Conservation (phyloP, 176 grass and related monocot species). For the Secale cereale region DNA sequence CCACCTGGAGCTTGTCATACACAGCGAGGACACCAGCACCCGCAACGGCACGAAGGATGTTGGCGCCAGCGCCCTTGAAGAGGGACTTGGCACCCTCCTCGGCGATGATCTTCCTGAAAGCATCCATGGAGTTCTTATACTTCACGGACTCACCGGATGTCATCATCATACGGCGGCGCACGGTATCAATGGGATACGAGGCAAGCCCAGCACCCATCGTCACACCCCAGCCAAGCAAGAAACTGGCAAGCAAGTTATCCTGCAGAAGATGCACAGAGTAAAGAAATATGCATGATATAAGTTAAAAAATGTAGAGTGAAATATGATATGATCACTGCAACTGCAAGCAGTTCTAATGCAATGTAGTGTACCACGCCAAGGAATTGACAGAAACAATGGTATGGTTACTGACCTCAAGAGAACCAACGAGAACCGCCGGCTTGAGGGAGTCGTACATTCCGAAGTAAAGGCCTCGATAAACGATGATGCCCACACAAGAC, state of each 20-base stretch:
- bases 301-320: not conserved
- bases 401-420: constrained; percentile 51
- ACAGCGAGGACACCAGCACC: constrained; percentile 91
- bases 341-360: too few species aligned
- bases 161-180: constrained; percentile 99
- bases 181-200: constrained; percentile 87
- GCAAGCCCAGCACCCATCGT: constrained; percentile 90
- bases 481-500: constrained; percentile 91
- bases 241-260: constrained; percentile 95
- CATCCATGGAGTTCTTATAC: constrained; percentile 88
- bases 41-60: constrained; percentile 89
- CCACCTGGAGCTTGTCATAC: constrained; percentile 92
- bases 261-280: constrained; percentile 14
- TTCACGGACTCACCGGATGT: constrained; percentile 91
- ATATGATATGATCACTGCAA: too few species aligned
- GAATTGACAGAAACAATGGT: not conserved
- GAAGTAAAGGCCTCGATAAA: constrained; percentile 94
- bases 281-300: not conserved
- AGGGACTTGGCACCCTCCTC: constrained; percentile 82
- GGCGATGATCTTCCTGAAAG: constrained; percentile 73
- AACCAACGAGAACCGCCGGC: constrained; percentile 73
- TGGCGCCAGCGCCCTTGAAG: constrained; percentile 97
- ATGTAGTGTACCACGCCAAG: too few species aligned
- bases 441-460: constrained; percentile 92
- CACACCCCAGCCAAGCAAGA: constrained; percentile 73